These are phyloP conservation scores for Eragrostis tef DNA, from an alignment of 202 grass and related monocot species.

Conservation along the genomic window DNA sequence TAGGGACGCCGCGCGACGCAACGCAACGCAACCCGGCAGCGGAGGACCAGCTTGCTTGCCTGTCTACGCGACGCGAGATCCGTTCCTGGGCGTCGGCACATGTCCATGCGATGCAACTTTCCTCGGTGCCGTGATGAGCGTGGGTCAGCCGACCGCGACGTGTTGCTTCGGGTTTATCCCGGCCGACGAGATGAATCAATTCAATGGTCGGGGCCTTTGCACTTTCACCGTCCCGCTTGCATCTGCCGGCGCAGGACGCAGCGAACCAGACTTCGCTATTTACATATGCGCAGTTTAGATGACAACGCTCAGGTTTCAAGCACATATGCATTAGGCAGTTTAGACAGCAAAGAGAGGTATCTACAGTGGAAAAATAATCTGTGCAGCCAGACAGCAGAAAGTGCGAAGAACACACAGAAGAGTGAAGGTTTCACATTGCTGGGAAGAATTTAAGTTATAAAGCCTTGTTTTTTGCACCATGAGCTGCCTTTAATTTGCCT, in stretches of 20 bases:
- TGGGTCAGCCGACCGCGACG: not conserved
- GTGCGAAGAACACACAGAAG: too few species aligned
- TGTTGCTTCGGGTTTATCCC: not conserved
- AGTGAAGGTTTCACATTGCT: too few species aligned
- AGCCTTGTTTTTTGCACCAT: too few species aligned
- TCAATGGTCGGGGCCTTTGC: not conserved
- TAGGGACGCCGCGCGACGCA: not conserved
- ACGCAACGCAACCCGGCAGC: not conserved
- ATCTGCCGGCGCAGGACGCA: too few species aligned
- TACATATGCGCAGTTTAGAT: not conserved
- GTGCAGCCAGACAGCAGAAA: too few species aligned
- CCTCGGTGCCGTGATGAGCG: not conserved
- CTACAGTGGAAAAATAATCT: not conserved
- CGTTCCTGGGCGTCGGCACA: constrained; percentile 27
- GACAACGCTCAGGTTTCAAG: too few species aligned
- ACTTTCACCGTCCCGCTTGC: not conserved
- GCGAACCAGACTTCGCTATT: too few species aligned
- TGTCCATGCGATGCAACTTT: constrained; percentile 4
- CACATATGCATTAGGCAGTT: too few species aligned
- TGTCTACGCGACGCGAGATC: constrained; percentile 27
- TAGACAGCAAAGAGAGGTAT: not conserved
- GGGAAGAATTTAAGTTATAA: too few species aligned
- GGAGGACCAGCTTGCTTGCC: not conserved
- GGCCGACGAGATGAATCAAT: not conserved
- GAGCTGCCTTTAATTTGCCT: too few species aligned